phyloP scores from a whole-genome alignment of 257 asterid species.

The Primulina tabacum region DNA sequence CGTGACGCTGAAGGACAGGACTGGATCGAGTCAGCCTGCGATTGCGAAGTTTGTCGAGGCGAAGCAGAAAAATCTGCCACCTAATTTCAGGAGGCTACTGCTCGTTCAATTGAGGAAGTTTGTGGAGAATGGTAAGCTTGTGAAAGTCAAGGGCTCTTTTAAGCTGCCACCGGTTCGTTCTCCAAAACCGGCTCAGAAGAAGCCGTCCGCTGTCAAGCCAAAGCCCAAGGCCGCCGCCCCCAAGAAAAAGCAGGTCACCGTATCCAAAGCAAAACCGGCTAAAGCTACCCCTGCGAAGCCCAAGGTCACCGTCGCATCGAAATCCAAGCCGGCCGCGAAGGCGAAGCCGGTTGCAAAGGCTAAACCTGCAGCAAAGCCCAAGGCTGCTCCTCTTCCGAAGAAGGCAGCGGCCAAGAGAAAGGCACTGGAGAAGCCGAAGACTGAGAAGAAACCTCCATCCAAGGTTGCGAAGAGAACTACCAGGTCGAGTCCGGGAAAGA shows the following conservation, averaged over 20 bases:
- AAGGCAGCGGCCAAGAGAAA: conserved; percentile 47
- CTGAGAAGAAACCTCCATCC: conserved; percentile 46
- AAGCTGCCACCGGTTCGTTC: conserved; percentile 41
- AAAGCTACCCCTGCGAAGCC: conserved; percentile 21
- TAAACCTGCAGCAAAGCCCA: neutral
- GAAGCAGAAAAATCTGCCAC: conserved; percentile 49
- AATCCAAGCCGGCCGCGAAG: conserved; percentile 6
- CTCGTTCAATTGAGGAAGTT: conserved; percentile 50
- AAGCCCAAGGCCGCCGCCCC: conserved; percentile 15
- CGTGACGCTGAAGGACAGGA: conserved; percentile 14
- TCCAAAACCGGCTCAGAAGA: conserved; percentile 30
- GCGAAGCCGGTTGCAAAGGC: conserved; percentile 14
- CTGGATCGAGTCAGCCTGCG: conserved; percentile 67
- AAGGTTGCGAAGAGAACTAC: conserved; percentile 53
- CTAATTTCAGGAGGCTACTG: conserved; percentile 51
- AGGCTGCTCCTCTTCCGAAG: conserved; percentile 19
- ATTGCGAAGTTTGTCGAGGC: conserved; percentile 59
- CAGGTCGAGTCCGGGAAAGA: conserved; percentile 44
- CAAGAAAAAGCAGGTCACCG: conserved; percentile 21
- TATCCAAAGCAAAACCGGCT: conserved; percentile 20
- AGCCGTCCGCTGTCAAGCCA: conserved; percentile 18
- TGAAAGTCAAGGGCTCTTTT: conserved; percentile 50
- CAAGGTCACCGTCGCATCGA: conserved; percentile 24
- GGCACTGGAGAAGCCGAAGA: conserved; percentile 35
- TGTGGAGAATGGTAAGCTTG: conserved; percentile 47